Base-by-base conservation (phyloP, 2,329 filamentous ascomycete genomes). In the Trichoderma sp. region DNA sequence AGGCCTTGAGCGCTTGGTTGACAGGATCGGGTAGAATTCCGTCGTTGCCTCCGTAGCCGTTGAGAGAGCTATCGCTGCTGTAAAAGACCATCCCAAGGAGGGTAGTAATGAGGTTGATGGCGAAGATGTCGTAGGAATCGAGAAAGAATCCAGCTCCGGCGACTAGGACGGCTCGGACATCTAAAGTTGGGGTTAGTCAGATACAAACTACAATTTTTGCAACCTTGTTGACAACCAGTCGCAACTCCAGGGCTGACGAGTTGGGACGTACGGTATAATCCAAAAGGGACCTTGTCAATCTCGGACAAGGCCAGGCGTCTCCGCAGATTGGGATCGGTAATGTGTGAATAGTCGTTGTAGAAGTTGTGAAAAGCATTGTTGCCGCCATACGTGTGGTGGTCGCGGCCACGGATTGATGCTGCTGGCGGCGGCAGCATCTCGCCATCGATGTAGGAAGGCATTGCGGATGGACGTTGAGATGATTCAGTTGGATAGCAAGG, bases 141-240 rank as follows among this genome's bases (percentile, higher is more conserved):
- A 93, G 91, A 79, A 95, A 94, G 84, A 96, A 95, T 66, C 93
- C 93, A 72, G 93, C 90, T 63, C 93, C 93, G 30, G 93, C 92
- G 3, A 95, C 92, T 7, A 92, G 81, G 3, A 94, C 86, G 70
- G 92, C 91, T 61, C 92, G 89, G 30, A 94, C 85, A 81, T 95
- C 82, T 85, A 58, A 18, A 32, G 28, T 18, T 14, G 15, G 30
- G 30, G 36, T n/a, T 11, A 64, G 39, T 43, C 3, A 36, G 34
- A 36, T 36, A 28, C 34, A 43, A 14, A 28, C 43, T 21, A 6
- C 21, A 18, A 21, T 30, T 26, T 6, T 32, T 14, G 26, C 36
- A 53, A 51, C 39, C 39, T 2, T 43, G 39, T 18, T 18, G 18
- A 30, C n/a, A 28, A 26, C 8, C 14, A 24, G 15, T 30, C 28